Evolutionary conservation across 441 rosid genomes (phyloP).

Genomic region (Arabidopsis lyrata): DNA sequence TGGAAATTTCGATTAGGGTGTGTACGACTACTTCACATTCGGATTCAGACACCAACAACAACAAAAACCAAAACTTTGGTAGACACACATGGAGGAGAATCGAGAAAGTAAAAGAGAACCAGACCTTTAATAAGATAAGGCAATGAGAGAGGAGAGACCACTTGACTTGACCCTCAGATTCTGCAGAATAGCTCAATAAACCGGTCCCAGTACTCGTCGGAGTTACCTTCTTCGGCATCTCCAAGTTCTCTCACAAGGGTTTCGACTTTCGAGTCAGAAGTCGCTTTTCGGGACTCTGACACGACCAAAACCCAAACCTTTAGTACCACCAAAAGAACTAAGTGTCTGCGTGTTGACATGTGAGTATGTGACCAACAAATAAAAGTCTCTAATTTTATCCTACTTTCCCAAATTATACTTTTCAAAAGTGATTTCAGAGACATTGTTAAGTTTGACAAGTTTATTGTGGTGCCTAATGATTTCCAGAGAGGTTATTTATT

Average conservation of each 20-base stretch:
- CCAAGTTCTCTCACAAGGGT: too few species aligned
- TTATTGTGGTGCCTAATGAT: not conserved
- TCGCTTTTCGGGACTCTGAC: not conserved
- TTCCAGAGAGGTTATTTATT: not conserved
- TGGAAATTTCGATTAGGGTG: not conserved
- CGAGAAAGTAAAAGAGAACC: too few species aligned
- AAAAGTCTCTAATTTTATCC: not conserved
- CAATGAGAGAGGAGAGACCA: too few species aligned
- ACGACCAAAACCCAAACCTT: not conserved
- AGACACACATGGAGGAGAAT: too few species aligned
- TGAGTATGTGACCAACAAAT: not conserved
- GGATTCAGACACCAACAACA: constrained; percentile 4
- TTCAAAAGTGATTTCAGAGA: not conserved
- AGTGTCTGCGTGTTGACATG: too few species aligned
- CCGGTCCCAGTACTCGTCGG: too few species aligned
- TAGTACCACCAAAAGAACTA: not conserved
- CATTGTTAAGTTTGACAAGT: not conserved
- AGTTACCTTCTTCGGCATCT: too few species aligned
- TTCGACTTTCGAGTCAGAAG: too few species aligned
- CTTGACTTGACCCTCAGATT: too few species aligned
- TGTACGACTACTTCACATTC: constrained; percentile 8
- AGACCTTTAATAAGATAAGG: too few species aligned
- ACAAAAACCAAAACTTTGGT: not conserved
- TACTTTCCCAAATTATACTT: constrained; percentile 3
- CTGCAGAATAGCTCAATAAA: too few species aligned